A percentile compares a stretch with the other conserved stretches of the same genome.
phyloP scores from a whole-genome alignment of 306 rosid species.

The Casuarina cunninghamiana region DNA sequence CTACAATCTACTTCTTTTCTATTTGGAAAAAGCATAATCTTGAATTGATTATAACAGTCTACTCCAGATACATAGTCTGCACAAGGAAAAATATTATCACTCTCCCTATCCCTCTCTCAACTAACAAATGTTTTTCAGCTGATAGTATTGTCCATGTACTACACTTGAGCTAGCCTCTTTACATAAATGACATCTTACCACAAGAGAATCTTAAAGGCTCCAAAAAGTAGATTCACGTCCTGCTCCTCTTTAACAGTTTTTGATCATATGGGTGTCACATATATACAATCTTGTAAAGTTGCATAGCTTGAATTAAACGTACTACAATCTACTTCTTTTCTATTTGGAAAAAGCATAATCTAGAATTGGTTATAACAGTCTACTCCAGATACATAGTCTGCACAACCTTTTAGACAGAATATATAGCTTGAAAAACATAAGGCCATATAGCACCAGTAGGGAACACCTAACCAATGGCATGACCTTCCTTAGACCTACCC shows the following conservation, averaged over 20 bases:
- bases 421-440: neutral
- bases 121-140: neutral
- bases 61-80: too few relatives aligned
- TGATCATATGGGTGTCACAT: neutral
- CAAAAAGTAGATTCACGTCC: neutral
- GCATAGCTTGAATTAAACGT: neutral
- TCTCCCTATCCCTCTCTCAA: neutral
- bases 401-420: neutral
- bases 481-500: neutral
- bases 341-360: neutral
- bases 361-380: too few relatives aligned
- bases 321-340: neutral
- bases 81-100: neutral
- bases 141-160: neutral
- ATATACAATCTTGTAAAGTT: neutral
- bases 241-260: neutral
- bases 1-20: neutral
- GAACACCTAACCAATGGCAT: neutral
- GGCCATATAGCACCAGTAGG: neutral
- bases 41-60: neutral
- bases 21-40: neutral
- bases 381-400: neutral
- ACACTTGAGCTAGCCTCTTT: neutral
- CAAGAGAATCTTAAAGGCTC: neutral
- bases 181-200: neutral